Evolutionary conservation across 495 filamentous ascomycete species (phyloP).

Genomic region (Monascus purpureus): DNA sequence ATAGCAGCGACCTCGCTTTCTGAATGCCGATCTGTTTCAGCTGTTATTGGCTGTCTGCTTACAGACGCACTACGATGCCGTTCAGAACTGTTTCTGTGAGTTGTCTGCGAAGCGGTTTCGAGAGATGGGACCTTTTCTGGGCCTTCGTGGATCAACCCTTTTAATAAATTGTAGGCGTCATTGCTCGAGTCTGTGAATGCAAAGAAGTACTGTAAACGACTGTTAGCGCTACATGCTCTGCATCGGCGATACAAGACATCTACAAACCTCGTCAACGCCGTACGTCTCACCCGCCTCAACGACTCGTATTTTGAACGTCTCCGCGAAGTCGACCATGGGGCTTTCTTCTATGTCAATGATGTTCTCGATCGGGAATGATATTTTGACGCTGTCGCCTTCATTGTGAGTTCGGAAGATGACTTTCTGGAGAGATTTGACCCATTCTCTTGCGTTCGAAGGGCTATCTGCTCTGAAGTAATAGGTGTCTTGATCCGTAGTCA

Average conservation of each 20-base stretch:
- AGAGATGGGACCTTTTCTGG: too few species aligned
- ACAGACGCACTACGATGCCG: too few species aligned
- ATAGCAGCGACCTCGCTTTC: constrained; percentile 5
- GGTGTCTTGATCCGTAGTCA: constrained; percentile 68
- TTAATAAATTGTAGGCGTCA: constrained; percentile 70
- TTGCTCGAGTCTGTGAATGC: constrained; percentile 82
- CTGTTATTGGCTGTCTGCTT: constrained; percentile 17
- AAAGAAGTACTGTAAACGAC: constrained; percentile 71
- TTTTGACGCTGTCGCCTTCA: constrained; percentile 94
- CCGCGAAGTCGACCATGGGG: constrained; percentile 79
- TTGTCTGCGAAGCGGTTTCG: too few species aligned
- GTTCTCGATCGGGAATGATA: constrained; percentile 76
- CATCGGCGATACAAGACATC: constrained; percentile 7
- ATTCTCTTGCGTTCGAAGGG: constrained; percentile 79
- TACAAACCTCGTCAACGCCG: constrained; percentile 91
- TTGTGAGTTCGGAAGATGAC: constrained; percentile 95
- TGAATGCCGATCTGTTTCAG: constrained; percentile 9
- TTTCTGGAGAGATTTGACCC: constrained; percentile 87
- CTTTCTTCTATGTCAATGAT: constrained; percentile 89
- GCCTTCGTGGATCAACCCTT: constrained; percentile 58
- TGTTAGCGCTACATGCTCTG: constrained; percentile 9
- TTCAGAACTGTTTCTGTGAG: too few species aligned
- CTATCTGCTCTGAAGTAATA: constrained; percentile 90
- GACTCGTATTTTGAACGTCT: constrained; percentile 87
- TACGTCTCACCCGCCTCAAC: constrained; percentile 87